Base-by-base conservation (phyloP, 345 rosid species). In the Laguncularia racemosa region DNA sequence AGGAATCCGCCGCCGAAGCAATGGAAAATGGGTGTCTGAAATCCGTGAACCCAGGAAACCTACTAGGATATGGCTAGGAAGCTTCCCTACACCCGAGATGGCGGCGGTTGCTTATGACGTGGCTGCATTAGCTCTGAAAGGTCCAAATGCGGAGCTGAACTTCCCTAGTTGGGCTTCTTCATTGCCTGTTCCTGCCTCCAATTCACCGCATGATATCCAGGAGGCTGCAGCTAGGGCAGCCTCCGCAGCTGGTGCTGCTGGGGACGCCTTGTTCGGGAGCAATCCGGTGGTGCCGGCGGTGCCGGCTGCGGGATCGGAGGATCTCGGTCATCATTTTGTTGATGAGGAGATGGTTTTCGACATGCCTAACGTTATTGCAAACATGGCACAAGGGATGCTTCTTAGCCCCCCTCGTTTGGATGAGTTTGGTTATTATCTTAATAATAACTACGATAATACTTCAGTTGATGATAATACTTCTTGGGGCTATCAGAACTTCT, bases 371-470 rank as follows among this genome's bases (percentile, higher is more conserved):
- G 61, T 89, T 54, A 70, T 89, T 38, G 71, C 62, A 57, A 81
- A 86, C 59, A 92, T 92, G 98, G 98, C 98, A 57, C 86, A 92
- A 79, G 98, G 96, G 60, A 89, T 88, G 98, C 90, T 92, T 63
- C 85, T 92, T 17, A 92, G 96, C 74, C 98, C 96, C 33, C 98
- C 98, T 60, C 89, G 80, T 47, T 64, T 75, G 62, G 62, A 57
- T 40, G 50, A 6, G 12, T 20, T 40, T 20, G 13, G 28, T 6
- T 33, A 33, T 9, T 51, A 57, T n/a, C n/a, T n/a, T n/a, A n/a
- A n/a, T 20, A 46, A 46, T 14, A 6, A 40, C 5, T 44, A 48
- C 9, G 68, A 48, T 38, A 33, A 33, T 33, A 9, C 40, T 33
- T 33, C 9, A 1, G 11, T 9, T 7, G 40, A 33, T 7, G 40